Base-by-base conservation (phyloP, 1,284 basidiomycete species). In the Mycosarcoma mackinlayi region DNA sequence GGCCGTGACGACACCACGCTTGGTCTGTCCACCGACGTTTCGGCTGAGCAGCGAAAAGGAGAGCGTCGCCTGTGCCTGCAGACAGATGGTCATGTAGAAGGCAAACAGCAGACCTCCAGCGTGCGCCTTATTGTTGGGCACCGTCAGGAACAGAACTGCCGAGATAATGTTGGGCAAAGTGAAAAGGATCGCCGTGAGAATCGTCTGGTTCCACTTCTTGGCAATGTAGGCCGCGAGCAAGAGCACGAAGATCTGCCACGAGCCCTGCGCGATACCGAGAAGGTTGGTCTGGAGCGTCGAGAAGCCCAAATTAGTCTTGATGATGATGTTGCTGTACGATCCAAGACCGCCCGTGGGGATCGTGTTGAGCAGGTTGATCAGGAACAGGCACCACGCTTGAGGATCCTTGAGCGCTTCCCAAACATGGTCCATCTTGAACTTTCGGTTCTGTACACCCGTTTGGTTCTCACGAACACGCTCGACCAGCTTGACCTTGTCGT, bases 381-480 rank as follows among this genome's bases (percentile, higher is more conserved):
- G 42, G 48, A 72, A 72, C 6, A 72, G 49, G 6, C 23, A 24
- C 63, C 35, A 84, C 4, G 73, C 80, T 73, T 83, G 85, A 1
- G 85, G 84, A 58, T 88, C 87, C 18, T 62, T 76, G 35, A 87
- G 61, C 1, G 85, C 87, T 69, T 88, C 87, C 51, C 79, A 83
- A 33, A 83, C 83, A 82, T 86, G 85, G 45, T 86, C 81, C 76
- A 61, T 77, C 83, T 87, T 88, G 81, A 87, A 88, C 55, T 85
- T 83, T 66, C 84, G 85, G 78, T 87, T 87, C 76, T 87, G 86
- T 23, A 87, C 84, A 7, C 86, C 86, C 2, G 83, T 84, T 76
- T 83, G 76, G 70, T 87, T 87, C 72, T 85, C 85, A 28, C 87
- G 80, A 3, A 88, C 86, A 16, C 87, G 84, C 75, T 88, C 87